Conservation (phyloP, 2,329 filamentous ascomycete genomes). For the Fusarium metavorans region DNA sequence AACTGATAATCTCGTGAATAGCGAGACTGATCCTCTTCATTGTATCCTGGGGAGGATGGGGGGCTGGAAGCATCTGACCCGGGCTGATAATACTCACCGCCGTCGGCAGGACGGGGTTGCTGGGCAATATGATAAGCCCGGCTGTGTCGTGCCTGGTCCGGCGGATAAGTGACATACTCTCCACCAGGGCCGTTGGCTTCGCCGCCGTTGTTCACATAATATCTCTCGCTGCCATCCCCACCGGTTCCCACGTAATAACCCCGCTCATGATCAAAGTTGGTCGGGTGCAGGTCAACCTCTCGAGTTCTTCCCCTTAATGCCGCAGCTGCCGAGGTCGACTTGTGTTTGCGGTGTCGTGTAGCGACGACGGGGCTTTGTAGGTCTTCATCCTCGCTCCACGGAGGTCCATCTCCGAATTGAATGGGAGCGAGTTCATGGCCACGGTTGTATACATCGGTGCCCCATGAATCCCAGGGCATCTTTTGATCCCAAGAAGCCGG, state of each 20-base stretch:
- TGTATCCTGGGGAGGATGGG: constrained; percentile 69
- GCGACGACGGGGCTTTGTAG: constrained; percentile 91
- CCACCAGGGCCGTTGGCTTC: constrained; percentile 83
- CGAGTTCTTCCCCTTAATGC: constrained; percentile 58
- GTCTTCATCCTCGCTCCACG: constrained; percentile 96
- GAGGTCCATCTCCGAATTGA: constrained; percentile 87
- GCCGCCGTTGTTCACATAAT: constrained; percentile 77
- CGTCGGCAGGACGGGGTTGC: constrained; percentile 60
- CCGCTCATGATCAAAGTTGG: constrained; percentile 69
- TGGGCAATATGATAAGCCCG: constrained; percentile 58
- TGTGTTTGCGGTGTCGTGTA: constrained; percentile 87
- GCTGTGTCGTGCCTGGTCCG: constrained; percentile 71
- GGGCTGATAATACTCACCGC: constrained; percentile 63
- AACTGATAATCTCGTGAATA: constrained; percentile 95
- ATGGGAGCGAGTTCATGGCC: constrained; percentile 83
- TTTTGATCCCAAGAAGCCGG: constrained; percentile 79
- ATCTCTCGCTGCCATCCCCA: constrained; percentile 78
- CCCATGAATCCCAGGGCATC: constrained; percentile 69
- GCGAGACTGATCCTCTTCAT: constrained; percentile 77
- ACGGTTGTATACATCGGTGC: constrained; percentile 66
- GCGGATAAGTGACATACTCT: constrained; percentile 83
- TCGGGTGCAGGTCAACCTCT: constrained; percentile 58
- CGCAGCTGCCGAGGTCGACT: constrained; percentile 70
- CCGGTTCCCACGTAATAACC: constrained; percentile 76
- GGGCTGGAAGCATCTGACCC: constrained; percentile 71